Percentiles rank a stretch among this genome's conserved stretches.
Conservation (phyloP, 306 rosid species). For the Ceratonia siliqua region DNA sequence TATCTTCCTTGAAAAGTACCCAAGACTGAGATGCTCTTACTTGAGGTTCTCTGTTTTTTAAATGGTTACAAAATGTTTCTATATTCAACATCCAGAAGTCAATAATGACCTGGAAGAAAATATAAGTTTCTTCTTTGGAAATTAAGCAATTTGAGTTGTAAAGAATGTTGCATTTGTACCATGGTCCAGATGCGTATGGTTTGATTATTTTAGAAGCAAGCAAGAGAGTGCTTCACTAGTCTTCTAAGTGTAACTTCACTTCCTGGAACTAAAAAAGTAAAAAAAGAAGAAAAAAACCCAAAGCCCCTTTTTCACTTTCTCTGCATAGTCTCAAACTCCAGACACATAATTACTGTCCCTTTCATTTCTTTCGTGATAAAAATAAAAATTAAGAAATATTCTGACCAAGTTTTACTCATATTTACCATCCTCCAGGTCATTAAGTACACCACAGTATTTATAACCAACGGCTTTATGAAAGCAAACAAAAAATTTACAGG, state of each 20-base stretch:
- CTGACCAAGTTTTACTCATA: neutral
- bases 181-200: neutral
- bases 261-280: neutral
- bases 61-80: neutral
- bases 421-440: neutral
- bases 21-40: neutral
- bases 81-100: neutral
- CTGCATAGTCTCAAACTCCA: neutral
- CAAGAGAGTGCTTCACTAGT: neutral
- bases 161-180: neutral
- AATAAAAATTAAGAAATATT: too few species aligned
- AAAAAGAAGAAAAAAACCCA: neutral
- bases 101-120: neutral
- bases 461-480: neutral
- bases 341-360: neutral
- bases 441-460: neutral
- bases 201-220: neutral
- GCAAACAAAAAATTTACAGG: neutral
- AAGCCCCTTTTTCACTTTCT: neutral
- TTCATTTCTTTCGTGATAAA: neutral
- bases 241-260: neutral
- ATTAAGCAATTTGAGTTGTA: neutral
- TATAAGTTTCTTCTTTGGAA: neutral
- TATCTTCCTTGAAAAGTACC: constrained; percentile 3
- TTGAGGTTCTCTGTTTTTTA: neutral